Evolutionary conservation across 140 eudicot species (phyloP).

Genomic region (Oenanthe javanica): DNA sequence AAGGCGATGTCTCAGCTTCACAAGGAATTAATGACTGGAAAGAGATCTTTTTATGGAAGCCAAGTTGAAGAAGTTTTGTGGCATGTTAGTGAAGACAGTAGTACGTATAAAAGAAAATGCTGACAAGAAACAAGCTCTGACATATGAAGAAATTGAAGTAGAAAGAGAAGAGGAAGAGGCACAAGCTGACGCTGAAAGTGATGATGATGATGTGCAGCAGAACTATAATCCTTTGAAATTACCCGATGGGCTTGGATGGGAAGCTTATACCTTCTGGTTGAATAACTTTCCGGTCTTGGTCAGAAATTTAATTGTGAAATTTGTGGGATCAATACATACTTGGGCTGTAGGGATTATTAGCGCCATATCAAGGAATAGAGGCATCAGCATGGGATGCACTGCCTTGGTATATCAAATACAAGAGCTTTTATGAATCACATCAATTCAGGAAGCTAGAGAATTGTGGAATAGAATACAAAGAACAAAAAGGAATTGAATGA

Average conservation of each 20-base stretch:
- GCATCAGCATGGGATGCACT: too few relatives aligned
- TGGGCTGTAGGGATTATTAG: too few relatives aligned
- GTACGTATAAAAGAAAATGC: constrained; percentile 59
- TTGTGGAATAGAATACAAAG: constrained; percentile 71
- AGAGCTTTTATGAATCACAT: constrained; percentile 88
- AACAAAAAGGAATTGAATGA: constrained; percentile 39
- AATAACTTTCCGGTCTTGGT: too few relatives aligned
- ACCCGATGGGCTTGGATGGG: background rate
- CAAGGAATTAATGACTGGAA: constrained; percentile 46
- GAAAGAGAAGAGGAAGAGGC: constrained; percentile 92
- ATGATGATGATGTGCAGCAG: constrained; percentile 68
- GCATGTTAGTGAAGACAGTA: constrained; percentile 15
- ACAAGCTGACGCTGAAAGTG: constrained; percentile 78
- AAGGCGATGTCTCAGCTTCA: constrained; percentile 40
- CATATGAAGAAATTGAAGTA: constrained; percentile 71
- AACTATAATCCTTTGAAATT: constrained; percentile 32
- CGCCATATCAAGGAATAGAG: too few relatives aligned
- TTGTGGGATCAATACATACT: too few relatives aligned
- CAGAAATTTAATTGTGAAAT: too few relatives aligned
- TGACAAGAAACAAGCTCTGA: constrained; percentile 83
- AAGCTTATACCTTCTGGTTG: too few relatives aligned
- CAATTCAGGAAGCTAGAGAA: constrained; percentile 75
- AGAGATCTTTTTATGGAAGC: constrained; percentile 72
- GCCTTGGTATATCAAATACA: constrained; percentile 41
- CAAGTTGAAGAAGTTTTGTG: constrained; percentile 65